Evolutionary conservation across 371 early-diverging fungal species (phyloP).

Genomic region (Smittium mucronatum): DNA sequence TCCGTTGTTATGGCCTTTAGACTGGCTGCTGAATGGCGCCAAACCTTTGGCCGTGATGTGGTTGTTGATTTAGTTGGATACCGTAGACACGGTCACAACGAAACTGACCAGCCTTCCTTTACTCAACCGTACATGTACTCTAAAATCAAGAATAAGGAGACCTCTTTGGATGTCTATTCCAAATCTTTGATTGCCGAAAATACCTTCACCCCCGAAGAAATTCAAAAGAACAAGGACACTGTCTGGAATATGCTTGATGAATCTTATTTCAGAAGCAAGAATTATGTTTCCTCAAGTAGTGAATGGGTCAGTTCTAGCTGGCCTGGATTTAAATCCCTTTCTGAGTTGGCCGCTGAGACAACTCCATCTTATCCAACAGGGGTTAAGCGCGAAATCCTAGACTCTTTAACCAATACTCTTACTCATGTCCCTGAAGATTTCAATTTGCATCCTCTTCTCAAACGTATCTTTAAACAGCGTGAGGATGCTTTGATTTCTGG

Average conservation of each 20-base stretch:
- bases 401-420: slow-evolving; percentile 66
- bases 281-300: slow-evolving; percentile 71
- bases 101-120: slow-evolving; percentile 92
- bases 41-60: slow-evolving; percentile 81
- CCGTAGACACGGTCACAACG: slow-evolving; percentile 94
- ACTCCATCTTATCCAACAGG: slow-evolving; percentile 63
- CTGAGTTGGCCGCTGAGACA: slow-evolving; percentile 59
- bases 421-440: slow-evolving; percentile 75
- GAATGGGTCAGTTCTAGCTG: slow-evolving; percentile 93
- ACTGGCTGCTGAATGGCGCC: slow-evolving; percentile 80
- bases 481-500: slow-evolving; percentile 64
- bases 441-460: slow-evolving; percentile 72
- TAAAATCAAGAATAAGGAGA: slow-evolving; percentile 60
- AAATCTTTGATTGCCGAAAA: slow-evolving; percentile 70
- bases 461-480: slow-evolving; percentile 69
- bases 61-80: slow-evolving; percentile 87
- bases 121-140: slow-evolving; percentile 95
- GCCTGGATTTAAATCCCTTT: slow-evolving; percentile 76
- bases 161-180: slow-evolving; percentile 73
- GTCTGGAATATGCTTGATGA: slow-evolving; percentile 86
- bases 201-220: slow-evolving; percentile 62
- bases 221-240: slow-evolving; percentile 72
- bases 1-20: slow-evolving; percentile 75
- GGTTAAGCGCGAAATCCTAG: slow-evolving; percentile 53
- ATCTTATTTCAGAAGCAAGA: slow-evolving; percentile 73